Conservation (phyloP, 352 stramenopile species). For the Pythium myriotylum region DNA sequence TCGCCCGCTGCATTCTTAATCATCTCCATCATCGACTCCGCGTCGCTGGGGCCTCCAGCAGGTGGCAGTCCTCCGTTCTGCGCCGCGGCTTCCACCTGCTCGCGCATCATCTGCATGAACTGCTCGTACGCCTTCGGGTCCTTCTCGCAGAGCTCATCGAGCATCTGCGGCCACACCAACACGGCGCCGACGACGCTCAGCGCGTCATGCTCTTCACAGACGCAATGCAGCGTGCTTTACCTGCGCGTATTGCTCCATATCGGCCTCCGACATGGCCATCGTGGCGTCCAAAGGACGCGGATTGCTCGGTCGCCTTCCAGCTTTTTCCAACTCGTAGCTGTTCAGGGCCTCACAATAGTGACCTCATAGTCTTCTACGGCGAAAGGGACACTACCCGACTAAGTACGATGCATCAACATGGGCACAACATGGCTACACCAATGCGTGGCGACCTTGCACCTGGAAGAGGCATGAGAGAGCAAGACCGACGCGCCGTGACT, state of each 20-base stretch:
- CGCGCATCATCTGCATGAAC: conserved; percentile 69
- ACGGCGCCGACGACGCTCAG: not conserved
- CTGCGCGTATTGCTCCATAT: conserved; percentile 76
- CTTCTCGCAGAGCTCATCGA: conserved; percentile 71
- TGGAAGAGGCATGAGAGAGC: conserved; percentile 16
- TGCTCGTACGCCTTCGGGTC: conserved; percentile 68
- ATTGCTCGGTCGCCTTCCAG: not conserved
- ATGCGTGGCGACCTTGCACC: conserved; percentile 8
- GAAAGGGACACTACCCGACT: conserved; percentile 4
- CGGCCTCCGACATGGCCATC: conserved; percentile 50
- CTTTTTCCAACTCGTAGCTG: too few relatives aligned
- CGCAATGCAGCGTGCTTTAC: conserved; percentile 32
- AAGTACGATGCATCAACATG: conserved; percentile 22
- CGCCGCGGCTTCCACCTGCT: conserved; percentile 45
- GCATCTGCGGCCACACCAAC: conserved; percentile 37
- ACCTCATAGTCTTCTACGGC: not conserved
- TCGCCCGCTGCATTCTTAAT: conserved; percentile 36
- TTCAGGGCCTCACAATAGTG: too few relatives aligned
- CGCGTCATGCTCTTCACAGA: not conserved
- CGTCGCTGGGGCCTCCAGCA: conserved; percentile 12
- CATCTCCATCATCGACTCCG: conserved; percentile 52
- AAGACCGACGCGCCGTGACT: conserved; percentile 25
- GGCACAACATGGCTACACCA: not conserved
- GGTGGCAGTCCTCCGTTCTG: not conserved
- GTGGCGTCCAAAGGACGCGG: conserved; percentile 24